A percentile compares a stretch with the other conserved stretches of the same genome.
These are phyloP conservation scores for Psilocybe subaeruginosa DNA, from an alignment of 768 basidiomycete genomes.

Conservation along the genomic window DNA sequence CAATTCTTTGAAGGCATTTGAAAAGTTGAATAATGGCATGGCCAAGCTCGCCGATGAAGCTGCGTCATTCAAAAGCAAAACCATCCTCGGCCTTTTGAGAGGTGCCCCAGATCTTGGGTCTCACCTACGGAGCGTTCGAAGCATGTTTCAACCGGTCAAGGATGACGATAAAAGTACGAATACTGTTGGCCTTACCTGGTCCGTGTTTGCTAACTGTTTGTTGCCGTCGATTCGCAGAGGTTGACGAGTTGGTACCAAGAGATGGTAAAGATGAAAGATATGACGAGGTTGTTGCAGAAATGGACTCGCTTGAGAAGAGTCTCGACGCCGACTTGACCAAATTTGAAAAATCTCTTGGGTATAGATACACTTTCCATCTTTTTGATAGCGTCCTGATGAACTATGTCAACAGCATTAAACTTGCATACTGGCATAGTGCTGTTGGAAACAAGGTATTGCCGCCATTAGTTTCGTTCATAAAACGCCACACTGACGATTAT, in stretches of 20 bases:
- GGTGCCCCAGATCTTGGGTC: constrained; percentile 79
- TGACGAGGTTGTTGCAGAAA: constrained; percentile 76
- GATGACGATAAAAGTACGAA: constrained; percentile 70
- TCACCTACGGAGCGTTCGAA: constrained; percentile 72
- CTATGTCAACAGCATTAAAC: constrained; percentile 30
- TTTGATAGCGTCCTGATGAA: background rate
- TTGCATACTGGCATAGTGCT: constrained; percentile 60
- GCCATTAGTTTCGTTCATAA: background rate
- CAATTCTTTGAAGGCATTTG: constrained; percentile 62
- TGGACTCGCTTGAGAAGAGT: constrained; percentile 66
- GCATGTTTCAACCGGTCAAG: constrained; percentile 61
- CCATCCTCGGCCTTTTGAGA: constrained; percentile 74
- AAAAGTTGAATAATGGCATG: constrained; percentile 70
- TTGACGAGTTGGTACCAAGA: constrained; percentile 74
- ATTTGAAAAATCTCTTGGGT: constrained; percentile 74
- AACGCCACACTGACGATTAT: background rate
- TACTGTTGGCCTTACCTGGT: background rate
- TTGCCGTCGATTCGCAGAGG: constrained; percentile 39
- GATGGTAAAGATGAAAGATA: constrained; percentile 88
- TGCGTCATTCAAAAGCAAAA: constrained; percentile 76
- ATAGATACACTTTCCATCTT: constrained; percentile 15
- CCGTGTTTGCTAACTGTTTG: constrained; percentile 1
- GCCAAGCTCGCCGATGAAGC: constrained; percentile 62
- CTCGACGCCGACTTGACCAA: constrained; percentile 71
- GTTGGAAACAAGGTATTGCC: constrained; percentile 74